Percentiles rank a stretch among this genome's conserved stretches.
Conservation (phyloP, 2,329 filamentous ascomycete species). For the Trichoderma arundinaceum region DNA sequence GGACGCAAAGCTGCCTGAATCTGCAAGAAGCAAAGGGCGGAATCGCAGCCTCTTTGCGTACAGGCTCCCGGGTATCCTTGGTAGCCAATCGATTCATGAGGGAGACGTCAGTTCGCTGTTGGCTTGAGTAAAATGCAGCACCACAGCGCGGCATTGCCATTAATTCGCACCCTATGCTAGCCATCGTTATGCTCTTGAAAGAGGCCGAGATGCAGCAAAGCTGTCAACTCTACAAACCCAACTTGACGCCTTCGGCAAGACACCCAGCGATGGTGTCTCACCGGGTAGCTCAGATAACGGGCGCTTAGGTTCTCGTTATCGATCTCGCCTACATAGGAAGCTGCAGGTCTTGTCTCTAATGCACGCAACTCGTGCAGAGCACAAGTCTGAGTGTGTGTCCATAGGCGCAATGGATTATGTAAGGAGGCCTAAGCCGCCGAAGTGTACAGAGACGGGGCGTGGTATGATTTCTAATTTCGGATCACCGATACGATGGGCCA, state of each 20-base stretch:
- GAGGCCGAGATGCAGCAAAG: background rate
- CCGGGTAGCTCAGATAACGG: conserved; percentile 9
- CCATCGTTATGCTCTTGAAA: background rate
- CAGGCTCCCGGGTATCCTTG: conserved; percentile 7
- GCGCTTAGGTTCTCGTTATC: conserved; percentile 16
- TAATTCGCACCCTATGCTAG: background rate
- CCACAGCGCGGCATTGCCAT: background rate
- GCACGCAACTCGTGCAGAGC: conserved; percentile 5
- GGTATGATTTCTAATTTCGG: conserved; percentile 29
- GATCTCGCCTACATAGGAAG: conserved; percentile 1
- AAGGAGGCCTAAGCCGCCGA: conserved; percentile 12
- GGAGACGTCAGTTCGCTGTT: background rate
- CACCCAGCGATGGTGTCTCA: background rate
- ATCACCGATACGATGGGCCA: conserved; percentile 18
- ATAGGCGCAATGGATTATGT: conserved; percentile 10
- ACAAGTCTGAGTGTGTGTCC: background rate
- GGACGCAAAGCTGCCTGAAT: background rate
- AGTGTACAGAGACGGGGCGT: background rate
- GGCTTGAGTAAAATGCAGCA: background rate
- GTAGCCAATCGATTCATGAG: background rate
- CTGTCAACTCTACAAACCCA: background rate
- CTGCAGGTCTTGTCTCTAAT: conserved; percentile 9
- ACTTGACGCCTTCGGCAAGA: conserved; percentile 15
- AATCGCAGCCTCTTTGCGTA: background rate
- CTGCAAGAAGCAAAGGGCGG: background rate